A percentile compares a stretch with the other conserved stretches of the same genome.
Evolutionary conservation across 1,284 basidiomycete genomes (phyloP).

Genomic region (Meripilus lineatus): DNA sequence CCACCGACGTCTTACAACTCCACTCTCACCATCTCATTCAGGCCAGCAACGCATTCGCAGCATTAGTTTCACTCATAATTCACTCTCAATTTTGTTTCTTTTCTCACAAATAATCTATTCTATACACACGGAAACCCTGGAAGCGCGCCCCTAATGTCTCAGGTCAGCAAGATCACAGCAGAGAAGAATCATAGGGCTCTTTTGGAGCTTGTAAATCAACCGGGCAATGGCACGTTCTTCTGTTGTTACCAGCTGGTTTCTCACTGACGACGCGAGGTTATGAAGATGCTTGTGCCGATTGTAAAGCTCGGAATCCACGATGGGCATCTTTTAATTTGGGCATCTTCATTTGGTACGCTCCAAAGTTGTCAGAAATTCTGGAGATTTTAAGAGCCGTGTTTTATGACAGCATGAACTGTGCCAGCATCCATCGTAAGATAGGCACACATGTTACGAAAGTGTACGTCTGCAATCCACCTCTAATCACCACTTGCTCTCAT

Average conservation of each 20-base stretch:
- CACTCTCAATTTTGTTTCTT: not conserved
- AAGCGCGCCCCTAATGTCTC: not conserved
- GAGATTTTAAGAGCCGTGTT: not conserved
- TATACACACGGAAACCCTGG: too few species aligned
- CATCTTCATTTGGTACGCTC: conserved; percentile 70
- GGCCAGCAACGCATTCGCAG: too few species aligned
- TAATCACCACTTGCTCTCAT: conserved; percentile 5
- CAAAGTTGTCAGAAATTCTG: conserved; percentile 2
- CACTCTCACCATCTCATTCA: too few species aligned
- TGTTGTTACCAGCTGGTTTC: too few species aligned
- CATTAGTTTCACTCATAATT: too few species aligned
- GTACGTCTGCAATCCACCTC: conserved; percentile 37
- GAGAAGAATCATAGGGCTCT: conserved; percentile 69
- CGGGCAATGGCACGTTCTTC: conserved; percentile 66
- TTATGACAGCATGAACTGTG: conserved; percentile 63
- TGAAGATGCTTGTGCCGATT: conserved; percentile 82
- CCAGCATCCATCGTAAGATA: conserved; percentile 84
- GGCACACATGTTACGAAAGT: conserved; percentile 84
- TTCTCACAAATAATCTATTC: not conserved
- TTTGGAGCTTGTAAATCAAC: conserved; percentile 57
- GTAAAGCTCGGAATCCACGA: conserved; percentile 69
- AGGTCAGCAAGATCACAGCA: conserved; percentile 47
- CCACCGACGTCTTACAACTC: too few species aligned
- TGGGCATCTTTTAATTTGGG: conserved; percentile 83
- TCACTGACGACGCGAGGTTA: too few species aligned